A percentile compares a stretch with the other conserved stretches of the same genome.
These are phyloP conservation scores for Hypoxylon sp. DNA, from an alignment of 2,329 filamentous ascomycete species.

Conservation along the genomic window DNA sequence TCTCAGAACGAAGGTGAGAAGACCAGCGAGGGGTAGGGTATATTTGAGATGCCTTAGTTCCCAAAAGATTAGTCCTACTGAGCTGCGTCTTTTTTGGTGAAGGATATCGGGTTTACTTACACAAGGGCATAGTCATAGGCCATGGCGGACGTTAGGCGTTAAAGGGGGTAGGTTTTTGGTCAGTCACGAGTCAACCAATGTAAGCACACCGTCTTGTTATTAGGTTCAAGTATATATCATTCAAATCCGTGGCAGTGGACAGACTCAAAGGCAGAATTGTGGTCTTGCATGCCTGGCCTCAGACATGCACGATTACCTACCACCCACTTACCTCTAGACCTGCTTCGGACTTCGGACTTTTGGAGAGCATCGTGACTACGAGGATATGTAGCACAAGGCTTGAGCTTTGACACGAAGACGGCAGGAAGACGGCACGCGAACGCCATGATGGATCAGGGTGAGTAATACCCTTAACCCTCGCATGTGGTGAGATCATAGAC, in stretches of 20 bases:
- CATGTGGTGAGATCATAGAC: conserved; percentile 41
- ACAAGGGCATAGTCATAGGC: conserved; percentile 45
- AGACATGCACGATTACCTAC: too few relatives aligned
- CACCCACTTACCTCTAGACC: too few relatives aligned
- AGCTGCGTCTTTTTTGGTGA: too few relatives aligned
- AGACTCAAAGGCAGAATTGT: conserved; percentile 10
- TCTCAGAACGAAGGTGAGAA: conserved; percentile 65
- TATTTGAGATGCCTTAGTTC: conserved; percentile 73
- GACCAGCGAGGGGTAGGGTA: conserved; percentile 69
- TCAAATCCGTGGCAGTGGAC: too few relatives aligned
- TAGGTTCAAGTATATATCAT: conserved; percentile 25
- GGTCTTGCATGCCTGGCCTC: conserved; percentile 10
- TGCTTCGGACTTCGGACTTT: conserved; percentile 17
- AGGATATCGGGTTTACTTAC: conserved; percentile 33
- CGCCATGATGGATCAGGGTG: conserved; percentile 9
- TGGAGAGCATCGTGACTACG: neutral
- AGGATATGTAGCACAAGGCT: conserved; percentile 5
- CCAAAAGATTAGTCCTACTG: too few relatives aligned
- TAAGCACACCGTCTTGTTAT: conserved; percentile 14
- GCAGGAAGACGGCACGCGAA: too few relatives aligned
- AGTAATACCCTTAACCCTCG: too few relatives aligned
- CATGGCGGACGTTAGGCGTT: conserved; percentile 34
- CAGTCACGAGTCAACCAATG: neutral
- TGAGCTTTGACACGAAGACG: too few relatives aligned
- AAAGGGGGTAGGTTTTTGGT: conserved; percentile 8